Percentiles rank a stretch among this genome's conserved stretches.
Evolutionary conservation across 129 eudicot species (phyloP).

Genomic region (Chrysanthemum seticuspe): DNA sequence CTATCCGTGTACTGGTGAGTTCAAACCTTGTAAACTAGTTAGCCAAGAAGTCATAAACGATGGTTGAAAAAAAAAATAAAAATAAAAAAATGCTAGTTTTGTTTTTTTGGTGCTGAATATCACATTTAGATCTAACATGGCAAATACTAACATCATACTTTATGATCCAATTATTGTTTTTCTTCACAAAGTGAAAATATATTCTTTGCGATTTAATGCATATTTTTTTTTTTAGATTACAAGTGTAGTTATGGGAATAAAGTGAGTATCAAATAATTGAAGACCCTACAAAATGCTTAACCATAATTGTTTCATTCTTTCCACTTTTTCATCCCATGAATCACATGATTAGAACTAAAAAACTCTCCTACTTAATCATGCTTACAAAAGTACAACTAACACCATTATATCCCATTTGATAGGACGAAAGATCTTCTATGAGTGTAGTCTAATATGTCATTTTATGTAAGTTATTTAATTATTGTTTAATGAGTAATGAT

Average conservation of each 20-base stretch:
- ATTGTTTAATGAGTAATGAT: no score
- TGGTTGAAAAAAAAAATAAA: background rate
- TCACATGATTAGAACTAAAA: slow-evolving; percentile 29
- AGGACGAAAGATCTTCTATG: slow-evolving; percentile 14
- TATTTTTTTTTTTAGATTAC: slow-evolving; percentile 23
- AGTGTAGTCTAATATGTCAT: background rate
- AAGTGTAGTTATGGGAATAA: slow-evolving; percentile 30
- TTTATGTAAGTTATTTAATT: background rate
- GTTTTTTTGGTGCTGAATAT: background rate
- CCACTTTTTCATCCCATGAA: slow-evolving; percentile 37
- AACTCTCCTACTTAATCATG: slow-evolving; percentile 22
- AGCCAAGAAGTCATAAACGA: no score
- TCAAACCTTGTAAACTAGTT: no score
- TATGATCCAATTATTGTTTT: slow-evolving; percentile 10
- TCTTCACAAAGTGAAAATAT: slow-evolving; percentile 19
- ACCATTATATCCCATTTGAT: slow-evolving; percentile 23
- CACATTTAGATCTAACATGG: background rate
- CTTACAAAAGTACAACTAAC: slow-evolving; percentile 28
- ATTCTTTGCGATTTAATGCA: slow-evolving; percentile 20
- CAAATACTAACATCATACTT: background rate
- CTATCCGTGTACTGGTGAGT: no score
- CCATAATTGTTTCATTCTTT: slow-evolving; percentile 31
- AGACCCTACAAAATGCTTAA: slow-evolving; percentile 36
- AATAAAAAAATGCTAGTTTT: background rate
- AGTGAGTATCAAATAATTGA: slow-evolving; percentile 39